Conservation (phyloP, 805 yeast genomes). For the Teunomyces funiuensis region DNA sequence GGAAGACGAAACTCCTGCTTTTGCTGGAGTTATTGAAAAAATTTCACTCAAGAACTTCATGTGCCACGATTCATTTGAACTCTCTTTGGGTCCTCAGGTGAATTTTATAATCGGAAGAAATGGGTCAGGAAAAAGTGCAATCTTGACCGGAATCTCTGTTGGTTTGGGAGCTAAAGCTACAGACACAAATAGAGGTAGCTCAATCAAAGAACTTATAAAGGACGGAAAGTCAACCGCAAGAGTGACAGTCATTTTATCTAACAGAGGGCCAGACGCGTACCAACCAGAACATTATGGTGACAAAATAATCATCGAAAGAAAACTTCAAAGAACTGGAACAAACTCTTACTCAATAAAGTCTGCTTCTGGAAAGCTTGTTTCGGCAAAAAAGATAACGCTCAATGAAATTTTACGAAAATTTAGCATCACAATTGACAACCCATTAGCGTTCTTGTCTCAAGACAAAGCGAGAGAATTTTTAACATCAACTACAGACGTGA, state of each 20-base stretch:
- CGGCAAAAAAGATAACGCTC: constrained; percentile 62
- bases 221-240: constrained; percentile 74
- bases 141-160: constrained; percentile 81
- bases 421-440: constrained; percentile 81
- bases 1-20: constrained; percentile 23
- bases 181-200: constrained; percentile 81
- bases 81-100: constrained; percentile 73
- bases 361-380: constrained; percentile 50
- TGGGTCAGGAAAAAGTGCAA: constrained; percentile 90
- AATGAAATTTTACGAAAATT: constrained; percentile 68
- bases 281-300: constrained; percentile 66
- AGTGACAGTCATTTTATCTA: constrained; percentile 62
- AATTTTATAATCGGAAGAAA: constrained; percentile 88
- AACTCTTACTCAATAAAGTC: constrained; percentile 56
- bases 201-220: constrained; percentile 67
- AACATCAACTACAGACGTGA: constrained; percentile 69
- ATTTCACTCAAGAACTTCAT: constrained; percentile 73
- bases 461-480: constrained; percentile 91
- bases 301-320: constrained; percentile 68
- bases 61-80: constrained; percentile 83
- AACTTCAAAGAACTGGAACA: constrained; percentile 52
- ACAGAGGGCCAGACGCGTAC: constrained; percentile 66
- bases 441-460: constrained; percentile 89
- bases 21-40: constrained; percentile 67
- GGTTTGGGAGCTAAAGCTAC: constrained; percentile 88